Base-by-base conservation (phyloP, 805 yeast genomes). In the Saccharomycopsis schoenii region DNA sequence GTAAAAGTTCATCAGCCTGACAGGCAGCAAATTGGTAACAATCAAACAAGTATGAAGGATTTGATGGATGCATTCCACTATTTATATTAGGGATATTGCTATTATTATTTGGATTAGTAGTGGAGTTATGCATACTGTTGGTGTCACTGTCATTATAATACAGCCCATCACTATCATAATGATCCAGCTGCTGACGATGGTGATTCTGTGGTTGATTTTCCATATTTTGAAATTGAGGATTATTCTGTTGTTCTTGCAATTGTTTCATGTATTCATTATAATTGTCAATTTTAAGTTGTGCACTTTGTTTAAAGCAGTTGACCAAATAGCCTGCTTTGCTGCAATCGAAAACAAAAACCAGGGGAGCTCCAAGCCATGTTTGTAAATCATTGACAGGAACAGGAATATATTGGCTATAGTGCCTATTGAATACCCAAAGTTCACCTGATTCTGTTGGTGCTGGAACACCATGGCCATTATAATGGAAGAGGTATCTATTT, bases 401-500 rank as follows among this genome's bases (percentile, higher is more conserved):
- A 0, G 99, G 99, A 62, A 94, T 94, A 71, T 94, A 94, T 74
- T 94, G 99, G 1, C 99, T 94, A 71, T 92, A 94, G 1, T 97
- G 97, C 66, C 97, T 78, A 72, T 94, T 94, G 76, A 94, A 94
- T 11, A 94, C 98, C 99, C 99, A 94, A 34, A 94, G 89, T 70
- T 94, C 99, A 25, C 99, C 99, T 55, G 92, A 83, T 41, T 90
- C 84, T 0, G 99, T 94, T 0, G 99, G 98, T 68, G 90, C 90
- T 0, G 99, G 99, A 1, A 94, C 99, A 25, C 99, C 99, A 70
- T 94, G 99, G 6, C 99, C 99, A 68, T 94, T 94, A 71, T 94
- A 94, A 71, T 94, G 98, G 71, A 94, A 93, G 59, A 94, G 72
- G 10, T 93, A 88, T 62, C 99, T 79, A 39, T 43, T 60, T 10